Base-by-base conservation (phyloP, 352 stramenopile species). In the Phytopythium ostracodes region DNA sequence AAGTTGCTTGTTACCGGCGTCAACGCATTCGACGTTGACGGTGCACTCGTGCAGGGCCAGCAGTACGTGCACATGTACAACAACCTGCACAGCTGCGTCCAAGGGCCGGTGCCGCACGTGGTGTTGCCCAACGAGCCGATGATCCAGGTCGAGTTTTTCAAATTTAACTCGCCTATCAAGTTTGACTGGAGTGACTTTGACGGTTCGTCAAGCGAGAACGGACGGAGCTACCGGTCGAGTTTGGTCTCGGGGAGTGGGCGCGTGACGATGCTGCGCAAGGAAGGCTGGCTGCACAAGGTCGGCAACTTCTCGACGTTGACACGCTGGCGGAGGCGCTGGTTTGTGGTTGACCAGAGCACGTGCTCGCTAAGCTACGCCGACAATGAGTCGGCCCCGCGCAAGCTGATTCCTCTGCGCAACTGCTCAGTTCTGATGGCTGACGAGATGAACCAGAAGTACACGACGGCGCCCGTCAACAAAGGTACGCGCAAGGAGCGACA, bases 381-480 rank as follows among this genome's bases (percentile, higher is more conserved):
- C 29, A 80, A 93, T 31, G 76, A 87, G 54, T 71, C 63, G 47
- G 68, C 81, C 43, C 75, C 84, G 40, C 79, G 78, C 14, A 92
- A 92, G 65, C 58, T 87, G 25, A 92, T 96, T 22, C 81, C 84
- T 33, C 62, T 96, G 31, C 77, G 72, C 33, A 80, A 84, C 49
- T 93, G 84, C 61, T 87, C 75, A 0, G 70, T 96, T 18, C 80
- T 73, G 50, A 78, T 83, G 38, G 87, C 87, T 1, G 78, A 96
- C 63, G 80, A 94, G 36, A 89, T 94, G 81, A 96, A 94, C 59
- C 81, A 93, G 40, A 89, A 85, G 59, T 94, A 90, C 68, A 96
- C 81, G 49, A 92, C 84, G 1, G 81, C 78, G 7, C 82, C 86
- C n/a, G 87, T 94, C 31, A 96, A 92, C 69, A 96, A 86, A 52